These are phyloP conservation scores for Xerocomus nothofagi DNA, from an alignment of 1,284 basidiomycete genomes.

Conservation along the genomic window DNA sequence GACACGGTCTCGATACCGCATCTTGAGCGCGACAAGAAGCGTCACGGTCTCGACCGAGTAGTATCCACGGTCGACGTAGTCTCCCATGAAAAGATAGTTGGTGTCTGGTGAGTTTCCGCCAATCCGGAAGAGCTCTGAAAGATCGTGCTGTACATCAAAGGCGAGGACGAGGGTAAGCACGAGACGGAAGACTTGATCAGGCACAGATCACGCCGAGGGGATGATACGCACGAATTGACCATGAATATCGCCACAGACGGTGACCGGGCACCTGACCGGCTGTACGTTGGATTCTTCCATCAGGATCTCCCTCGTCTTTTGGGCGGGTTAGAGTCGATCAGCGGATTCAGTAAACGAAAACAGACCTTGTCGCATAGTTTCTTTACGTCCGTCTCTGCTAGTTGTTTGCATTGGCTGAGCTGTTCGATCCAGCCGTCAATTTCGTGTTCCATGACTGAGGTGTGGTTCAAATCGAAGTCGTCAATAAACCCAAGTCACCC, in stretches of 20 bases:
- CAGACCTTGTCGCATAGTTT: conserved; percentile 96
- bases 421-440: conserved; percentile 96
- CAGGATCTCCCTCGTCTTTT: conserved; percentile 92
- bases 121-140: conserved; percentile 98
- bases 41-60: conserved; percentile 99
- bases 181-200: conserved; percentile 25
- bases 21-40: conserved; percentile 95
- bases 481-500: conserved; percentile 25
- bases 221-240: conserved; percentile 92
- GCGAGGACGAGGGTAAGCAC: conserved; percentile 10
- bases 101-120: conserved; percentile 99
- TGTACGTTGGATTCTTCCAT: conserved; percentile 99
- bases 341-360: conserved; percentile 16
- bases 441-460: conserved; percentile 70
- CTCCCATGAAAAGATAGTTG: conserved; percentile 99
- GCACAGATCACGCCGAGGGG: conserved; percentile 24
- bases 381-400: conserved; percentile 96
- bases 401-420: conserved; percentile 96
- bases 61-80: conserved; percentile 99
- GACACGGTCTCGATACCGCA: conserved; percentile 97
- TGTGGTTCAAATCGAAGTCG: conserved; percentile 17
- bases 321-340: conserved; percentile 17
- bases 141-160: conserved; percentile 76
- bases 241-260: conserved; percentile 97
- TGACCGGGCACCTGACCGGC: conserved; percentile 96